Conservation (phyloP, 345 rosid genomes). For the Pistacia atlantica region DNA sequence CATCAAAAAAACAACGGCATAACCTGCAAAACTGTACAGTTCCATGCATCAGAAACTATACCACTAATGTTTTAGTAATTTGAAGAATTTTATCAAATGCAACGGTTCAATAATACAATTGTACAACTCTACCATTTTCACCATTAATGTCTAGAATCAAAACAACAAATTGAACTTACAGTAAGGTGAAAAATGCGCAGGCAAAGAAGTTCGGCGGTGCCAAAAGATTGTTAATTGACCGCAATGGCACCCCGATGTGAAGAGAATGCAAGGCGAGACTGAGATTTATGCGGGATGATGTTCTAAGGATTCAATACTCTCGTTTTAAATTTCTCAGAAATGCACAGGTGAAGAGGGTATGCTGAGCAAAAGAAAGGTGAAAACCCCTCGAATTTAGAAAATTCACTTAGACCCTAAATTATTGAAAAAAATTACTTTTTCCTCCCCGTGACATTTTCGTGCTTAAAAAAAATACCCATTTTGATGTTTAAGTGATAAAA, state of each 20-base stretch:
- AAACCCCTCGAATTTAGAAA: too few relatives aligned
- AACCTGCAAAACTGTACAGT: slow-evolving; percentile 9
- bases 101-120: too few relatives aligned
- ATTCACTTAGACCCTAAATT: too few relatives aligned
- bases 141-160: background rate
- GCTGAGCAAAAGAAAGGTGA: too few relatives aligned
- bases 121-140: background rate
- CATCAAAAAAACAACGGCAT: background rate
- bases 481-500: too few relatives aligned
- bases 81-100: too few relatives aligned
- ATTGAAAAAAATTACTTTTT: too few relatives aligned
- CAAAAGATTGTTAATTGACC: background rate
- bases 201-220: background rate
- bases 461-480: too few relatives aligned
- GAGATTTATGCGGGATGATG: background rate
- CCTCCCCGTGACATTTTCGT: too few relatives aligned
- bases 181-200: background rate
- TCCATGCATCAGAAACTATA: background rate
- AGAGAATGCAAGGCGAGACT: background rate
- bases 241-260: background rate
- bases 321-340: too few relatives aligned
- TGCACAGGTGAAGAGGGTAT: too few relatives aligned
- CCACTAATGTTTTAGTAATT: background rate
- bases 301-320: too few relatives aligned
- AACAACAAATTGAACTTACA: slow-evolving; percentile 1